Evolutionary conservation across 345 rosid genomes (phyloP).

Genomic region (Kernera saxatilis): DNA sequence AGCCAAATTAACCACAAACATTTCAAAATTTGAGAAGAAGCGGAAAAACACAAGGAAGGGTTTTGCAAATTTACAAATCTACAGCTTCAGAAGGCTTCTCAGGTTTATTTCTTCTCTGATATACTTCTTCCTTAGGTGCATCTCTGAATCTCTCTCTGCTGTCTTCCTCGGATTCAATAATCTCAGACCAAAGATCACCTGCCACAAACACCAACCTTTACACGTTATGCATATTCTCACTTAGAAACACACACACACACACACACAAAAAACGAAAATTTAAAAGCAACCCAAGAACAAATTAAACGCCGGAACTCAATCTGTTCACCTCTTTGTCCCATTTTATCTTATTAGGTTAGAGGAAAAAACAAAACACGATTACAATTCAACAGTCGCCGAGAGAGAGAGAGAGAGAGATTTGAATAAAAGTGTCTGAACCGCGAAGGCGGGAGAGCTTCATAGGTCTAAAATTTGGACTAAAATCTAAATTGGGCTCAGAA

Average conservation of each 20-base stretch:
- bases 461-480: background rate
- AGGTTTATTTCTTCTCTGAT: constrained; percentile 43
- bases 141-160: constrained; percentile 8
- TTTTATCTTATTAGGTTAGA: constrained; percentile 17
- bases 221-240: background rate
- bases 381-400: background rate
- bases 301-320: background rate
- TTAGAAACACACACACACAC: constrained; percentile 19
- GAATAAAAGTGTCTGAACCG: background rate
- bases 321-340: constrained; percentile 35
- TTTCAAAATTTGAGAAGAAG: background rate
- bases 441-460: constrained; percentile 9
- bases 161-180: constrained; percentile 35
- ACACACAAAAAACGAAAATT: background rate
- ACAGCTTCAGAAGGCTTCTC: constrained; percentile 25
- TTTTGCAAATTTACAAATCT: constrained; percentile 24
- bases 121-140: constrained; percentile 30
- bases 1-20: background rate
- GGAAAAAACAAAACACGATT: background rate
- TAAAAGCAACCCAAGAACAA: background rate
- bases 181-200: constrained; percentile 57
- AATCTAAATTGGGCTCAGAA: background rate
- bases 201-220: constrained; percentile 3
- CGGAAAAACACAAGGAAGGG: background rate
- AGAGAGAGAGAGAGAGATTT: background rate